Percentiles rank a stretch among this genome's conserved stretches.
Conservation (phyloP, 192 early-diverging fungal genomes). For the Podila verticillata region DNA sequence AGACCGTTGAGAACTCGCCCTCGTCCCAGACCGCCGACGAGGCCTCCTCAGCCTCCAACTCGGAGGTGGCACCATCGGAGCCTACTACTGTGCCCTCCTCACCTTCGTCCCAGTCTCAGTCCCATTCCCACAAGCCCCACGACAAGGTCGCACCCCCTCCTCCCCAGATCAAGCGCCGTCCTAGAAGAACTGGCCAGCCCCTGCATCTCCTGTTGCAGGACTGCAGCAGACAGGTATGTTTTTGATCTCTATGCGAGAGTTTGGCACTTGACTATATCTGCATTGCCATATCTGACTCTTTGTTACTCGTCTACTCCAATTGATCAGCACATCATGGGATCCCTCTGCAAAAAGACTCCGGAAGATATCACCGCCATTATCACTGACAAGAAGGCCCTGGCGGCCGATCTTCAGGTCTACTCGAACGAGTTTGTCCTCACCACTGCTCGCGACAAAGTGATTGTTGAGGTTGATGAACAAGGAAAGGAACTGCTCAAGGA, state of each 20-base stretch:
- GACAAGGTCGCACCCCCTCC: constrained; percentile 10
- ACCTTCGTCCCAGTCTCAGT: background rate
- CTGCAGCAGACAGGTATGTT: constrained; percentile 45
- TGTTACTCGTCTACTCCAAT: background rate
- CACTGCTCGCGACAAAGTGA: constrained; percentile 52
- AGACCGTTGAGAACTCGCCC: constrained; percentile 10
- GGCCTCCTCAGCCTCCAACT: constrained; percentile 4
- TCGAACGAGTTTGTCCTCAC: constrained; percentile 54
- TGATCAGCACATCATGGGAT: constrained; percentile 53
- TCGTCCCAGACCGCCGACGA: background rate
- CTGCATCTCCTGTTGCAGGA: constrained; percentile 50
- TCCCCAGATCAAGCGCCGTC: constrained; percentile 28
- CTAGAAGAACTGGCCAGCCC: constrained; percentile 45
- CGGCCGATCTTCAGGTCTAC: constrained; percentile 51
- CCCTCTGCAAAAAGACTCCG: constrained; percentile 54
- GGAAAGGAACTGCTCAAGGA: constrained; percentile 55
- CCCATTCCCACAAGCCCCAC: background rate
- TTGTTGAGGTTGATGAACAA: constrained; percentile 53
- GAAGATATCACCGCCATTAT: constrained; percentile 55
- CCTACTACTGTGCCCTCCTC: background rate
- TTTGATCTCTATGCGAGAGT: background rate
- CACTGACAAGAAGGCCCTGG: constrained; percentile 51
- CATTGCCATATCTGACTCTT: background rate
- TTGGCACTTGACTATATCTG: constrained; percentile 5
- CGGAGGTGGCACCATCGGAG: background rate